Percentiles rank a stretch among this genome's conserved stretches.
Conservation (phyloP, 371 early-diverging fungal species). For the Mortierella sp. region DNA sequence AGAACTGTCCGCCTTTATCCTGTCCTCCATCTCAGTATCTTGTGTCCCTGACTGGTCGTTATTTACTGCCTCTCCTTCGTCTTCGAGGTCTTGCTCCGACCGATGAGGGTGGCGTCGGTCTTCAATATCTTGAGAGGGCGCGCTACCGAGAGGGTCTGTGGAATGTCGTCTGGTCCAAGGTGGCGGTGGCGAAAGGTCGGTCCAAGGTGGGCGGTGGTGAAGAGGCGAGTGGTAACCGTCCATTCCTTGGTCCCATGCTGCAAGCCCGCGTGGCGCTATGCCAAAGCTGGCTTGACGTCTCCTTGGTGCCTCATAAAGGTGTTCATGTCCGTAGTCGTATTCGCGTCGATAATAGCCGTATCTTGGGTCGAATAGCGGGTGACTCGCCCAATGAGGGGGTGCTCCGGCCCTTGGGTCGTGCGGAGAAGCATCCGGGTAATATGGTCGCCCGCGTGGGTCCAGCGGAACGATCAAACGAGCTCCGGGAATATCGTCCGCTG, state of each 20-base stretch:
- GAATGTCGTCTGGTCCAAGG: background rate
- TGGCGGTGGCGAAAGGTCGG: background rate
- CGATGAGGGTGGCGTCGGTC: background rate
- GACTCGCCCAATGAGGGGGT: background rate
- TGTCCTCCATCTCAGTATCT: background rate
- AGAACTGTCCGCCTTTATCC: background rate
- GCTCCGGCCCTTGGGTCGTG: background rate
- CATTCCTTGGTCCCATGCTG: background rate
- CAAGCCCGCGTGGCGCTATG: background rate
- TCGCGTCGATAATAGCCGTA: background rate
- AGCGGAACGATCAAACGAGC: background rate
- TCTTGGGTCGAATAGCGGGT: background rate
- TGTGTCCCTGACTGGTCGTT: background rate
- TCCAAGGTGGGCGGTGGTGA: background rate
- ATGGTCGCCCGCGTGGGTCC: background rate
- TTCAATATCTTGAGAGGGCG: background rate
- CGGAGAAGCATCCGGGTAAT: background rate
- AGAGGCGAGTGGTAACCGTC: background rate
- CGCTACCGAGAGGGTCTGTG: background rate
- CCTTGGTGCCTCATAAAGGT: background rate
- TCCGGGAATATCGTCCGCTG: background rate
- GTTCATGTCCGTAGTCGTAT: background rate
- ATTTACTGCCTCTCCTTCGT: background rate
- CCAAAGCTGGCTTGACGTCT: background rate
- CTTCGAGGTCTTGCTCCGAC: background rate